Percentiles rank a stretch among this genome's conserved stretches.
phyloP scores from a whole-genome alignment of 805 yeast species.

The Candida pseudofarinosa region DNA sequence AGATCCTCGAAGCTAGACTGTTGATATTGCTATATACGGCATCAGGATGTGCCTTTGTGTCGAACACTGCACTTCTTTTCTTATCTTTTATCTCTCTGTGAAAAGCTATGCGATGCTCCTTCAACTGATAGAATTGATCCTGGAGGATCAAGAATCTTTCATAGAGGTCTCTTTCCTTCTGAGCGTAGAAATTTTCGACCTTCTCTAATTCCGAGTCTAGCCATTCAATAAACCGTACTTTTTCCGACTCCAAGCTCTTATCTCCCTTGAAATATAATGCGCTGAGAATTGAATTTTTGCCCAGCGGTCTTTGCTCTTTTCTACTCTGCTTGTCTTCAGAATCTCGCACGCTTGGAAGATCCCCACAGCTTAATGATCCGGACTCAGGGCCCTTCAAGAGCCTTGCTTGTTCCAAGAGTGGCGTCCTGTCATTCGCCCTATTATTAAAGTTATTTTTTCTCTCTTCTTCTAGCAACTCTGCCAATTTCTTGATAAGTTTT shows the following conservation, averaged over 20 bases:
- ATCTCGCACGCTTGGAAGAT: neutral
- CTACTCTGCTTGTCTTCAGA: neutral
- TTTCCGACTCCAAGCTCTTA: constrained; percentile 30
- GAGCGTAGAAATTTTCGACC: constrained; percentile 58
- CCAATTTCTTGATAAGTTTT: constrained; percentile 43
- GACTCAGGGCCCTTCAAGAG: neutral
- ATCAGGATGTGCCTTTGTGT: constrained; percentile 5
- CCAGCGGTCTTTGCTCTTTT: constrained; percentile 12
- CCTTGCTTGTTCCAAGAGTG: constrained; percentile 14
- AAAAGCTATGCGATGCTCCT: constrained; percentile 38
- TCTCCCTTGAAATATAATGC: constrained; percentile 16
- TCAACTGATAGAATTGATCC: constrained; percentile 62
- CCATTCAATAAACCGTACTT: constrained; percentile 59
- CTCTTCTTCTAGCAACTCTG: constrained; percentile 11
- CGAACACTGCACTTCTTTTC: constrained; percentile 14
- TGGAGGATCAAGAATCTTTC: constrained; percentile 59
- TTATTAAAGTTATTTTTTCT: constrained; percentile 3
- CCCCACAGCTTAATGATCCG: neutral
- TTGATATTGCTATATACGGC: constrained; percentile 19
- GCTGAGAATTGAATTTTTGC: constrained; percentile 4
- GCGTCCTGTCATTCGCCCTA: constrained; percentile 21
- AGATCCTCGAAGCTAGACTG: constrained; percentile 27
- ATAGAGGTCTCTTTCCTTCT: constrained; percentile 56
- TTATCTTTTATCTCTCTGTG: neutral
- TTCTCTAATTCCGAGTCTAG: constrained; percentile 56